A percentile compares a stretch with the other conserved stretches of the same genome.
Evolutionary conservation across 2,329 filamentous ascomycete species (phyloP).

Genomic region (Ascomycota sp.): DNA sequence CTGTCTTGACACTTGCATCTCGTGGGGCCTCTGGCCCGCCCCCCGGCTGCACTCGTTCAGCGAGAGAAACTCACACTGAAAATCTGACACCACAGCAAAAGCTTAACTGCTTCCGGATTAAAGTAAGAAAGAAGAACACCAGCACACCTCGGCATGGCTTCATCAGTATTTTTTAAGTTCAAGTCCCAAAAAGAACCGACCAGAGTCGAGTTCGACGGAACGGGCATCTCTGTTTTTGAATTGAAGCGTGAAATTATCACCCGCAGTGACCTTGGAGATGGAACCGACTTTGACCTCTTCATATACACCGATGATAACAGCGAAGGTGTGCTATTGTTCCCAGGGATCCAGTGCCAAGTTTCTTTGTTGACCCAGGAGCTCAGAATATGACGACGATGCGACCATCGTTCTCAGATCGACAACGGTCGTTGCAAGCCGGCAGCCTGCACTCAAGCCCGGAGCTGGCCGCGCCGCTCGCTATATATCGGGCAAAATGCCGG

Average conservation of each 20-base stretch:
- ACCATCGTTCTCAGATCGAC: constrained; percentile 92
- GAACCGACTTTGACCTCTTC: constrained; percentile 85
- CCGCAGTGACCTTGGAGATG: constrained; percentile 83
- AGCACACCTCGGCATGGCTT: too few relatives aligned
- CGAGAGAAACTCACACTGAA: too few relatives aligned
- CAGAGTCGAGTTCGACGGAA: constrained; percentile 90
- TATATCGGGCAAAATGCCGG: constrained; percentile 87
- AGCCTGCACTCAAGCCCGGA: constrained; percentile 67
- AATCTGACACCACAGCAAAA: too few relatives aligned
- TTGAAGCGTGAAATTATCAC: constrained; percentile 96
- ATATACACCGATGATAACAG: constrained; percentile 85
- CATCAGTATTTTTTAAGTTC: constrained; percentile 99
- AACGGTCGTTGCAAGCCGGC: constrained; percentile 71
- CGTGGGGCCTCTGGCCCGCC: not conserved
- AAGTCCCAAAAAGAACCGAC: constrained; percentile 94
- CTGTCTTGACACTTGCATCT: not conserved
- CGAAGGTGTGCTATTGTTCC: constrained; percentile 46
- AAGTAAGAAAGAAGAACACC: too few relatives aligned
- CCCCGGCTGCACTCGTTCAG: constrained; percentile 9
- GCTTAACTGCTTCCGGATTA: too few relatives aligned
- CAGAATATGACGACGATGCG: constrained; percentile 95
- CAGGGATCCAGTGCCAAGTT: not conserved
- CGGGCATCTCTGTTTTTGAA: constrained; percentile 94
- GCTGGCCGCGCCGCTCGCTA: constrained; percentile 85
- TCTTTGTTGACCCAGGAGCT: constrained; percentile 8